Evolutionary conservation across 805 yeast species (phyloP).

Genomic region (Starmerella sirachaensis): DNA sequence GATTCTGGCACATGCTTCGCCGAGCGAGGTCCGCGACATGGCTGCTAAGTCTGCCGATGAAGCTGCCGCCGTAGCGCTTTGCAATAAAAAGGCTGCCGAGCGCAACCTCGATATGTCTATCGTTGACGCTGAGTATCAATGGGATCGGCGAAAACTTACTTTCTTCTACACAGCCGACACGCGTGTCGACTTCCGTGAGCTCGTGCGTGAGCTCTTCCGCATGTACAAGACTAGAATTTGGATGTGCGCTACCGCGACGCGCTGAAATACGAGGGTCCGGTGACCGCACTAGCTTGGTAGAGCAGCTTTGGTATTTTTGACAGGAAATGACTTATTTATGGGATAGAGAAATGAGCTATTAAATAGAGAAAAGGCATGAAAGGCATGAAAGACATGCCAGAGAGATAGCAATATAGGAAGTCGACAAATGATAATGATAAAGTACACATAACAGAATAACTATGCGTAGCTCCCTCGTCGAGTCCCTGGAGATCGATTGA

Average conservation of each 20-base stretch:
- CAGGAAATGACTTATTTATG: neutral
- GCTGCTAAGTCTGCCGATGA: slow-evolving; percentile 53
- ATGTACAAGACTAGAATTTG: slow-evolving; percentile 72
- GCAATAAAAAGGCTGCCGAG: slow-evolving; percentile 45
- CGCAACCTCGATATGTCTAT: slow-evolving; percentile 44
- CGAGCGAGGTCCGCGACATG: slow-evolving; percentile 48
- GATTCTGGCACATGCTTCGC: slow-evolving; percentile 49
- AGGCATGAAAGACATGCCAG: too few species aligned
- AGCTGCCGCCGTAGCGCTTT: slow-evolving; percentile 50
- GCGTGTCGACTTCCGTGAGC: slow-evolving; percentile 66
- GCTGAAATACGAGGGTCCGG: neutral
- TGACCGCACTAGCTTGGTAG: neutral
- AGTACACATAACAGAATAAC: too few species aligned
- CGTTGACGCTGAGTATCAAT: slow-evolving; percentile 73
- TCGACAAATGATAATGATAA: too few species aligned
- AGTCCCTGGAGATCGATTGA: too few species aligned
- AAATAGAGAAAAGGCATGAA: too few species aligned
- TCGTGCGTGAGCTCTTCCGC: slow-evolving; percentile 62
- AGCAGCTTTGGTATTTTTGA: neutral
- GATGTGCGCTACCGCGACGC: slow-evolving; percentile 57
- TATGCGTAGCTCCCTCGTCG: too few species aligned
- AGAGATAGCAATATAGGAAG: too few species aligned
- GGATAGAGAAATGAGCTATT: too few species aligned
- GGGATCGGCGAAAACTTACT: slow-evolving; percentile 70
- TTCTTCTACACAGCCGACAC: slow-evolving; percentile 55